Percentiles rank a stretch among this genome's conserved stretches.
Conservation (phyloP, 1,284 basidiomycete genomes). For the Ceratobasidium sp. region DNA sequence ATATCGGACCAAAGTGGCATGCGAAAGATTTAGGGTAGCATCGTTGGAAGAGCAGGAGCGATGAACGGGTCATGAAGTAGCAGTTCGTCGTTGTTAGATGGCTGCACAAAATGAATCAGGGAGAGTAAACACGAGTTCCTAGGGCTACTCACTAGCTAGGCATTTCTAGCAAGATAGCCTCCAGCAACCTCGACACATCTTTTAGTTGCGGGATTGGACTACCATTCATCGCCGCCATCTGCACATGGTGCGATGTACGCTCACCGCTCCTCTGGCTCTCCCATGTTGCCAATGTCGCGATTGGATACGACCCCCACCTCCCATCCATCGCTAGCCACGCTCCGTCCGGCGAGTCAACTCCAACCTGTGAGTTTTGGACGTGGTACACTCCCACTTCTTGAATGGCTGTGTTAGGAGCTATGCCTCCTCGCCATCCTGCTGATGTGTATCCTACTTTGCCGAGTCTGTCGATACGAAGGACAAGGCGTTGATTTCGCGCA, state of each 20-base stretch:
- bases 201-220: not conserved
- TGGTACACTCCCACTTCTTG: conserved; percentile 34
- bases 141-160: conserved; percentile 17
- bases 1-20: not conserved
- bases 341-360: not conserved
- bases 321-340: conserved; percentile 26
- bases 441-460: conserved; percentile 16
- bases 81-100: not conserved
- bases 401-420: not conserved
- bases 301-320: conserved; percentile 13
- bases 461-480: conserved; percentile 29
- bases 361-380: conserved; percentile 22
- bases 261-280: not conserved
- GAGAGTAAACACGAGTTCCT: not conserved
- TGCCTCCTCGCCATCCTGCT: not conserved
- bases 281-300: conserved; percentile 20
- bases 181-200: conserved; percentile 26
- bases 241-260: conserved; percentile 9
- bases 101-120: not conserved
- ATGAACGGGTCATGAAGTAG: conserved; percentile 7
- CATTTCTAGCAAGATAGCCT: conserved; percentile 37
- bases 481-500: conserved; percentile 7
- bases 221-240: not conserved
- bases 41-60: conserved; percentile 1
- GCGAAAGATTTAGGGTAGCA: not conserved